Evolutionary conservation across 169 alveolate genomes (phyloP), one percentile per base, ranked within the genome.

Genomic region (Hammondia hammondi): DNA sequence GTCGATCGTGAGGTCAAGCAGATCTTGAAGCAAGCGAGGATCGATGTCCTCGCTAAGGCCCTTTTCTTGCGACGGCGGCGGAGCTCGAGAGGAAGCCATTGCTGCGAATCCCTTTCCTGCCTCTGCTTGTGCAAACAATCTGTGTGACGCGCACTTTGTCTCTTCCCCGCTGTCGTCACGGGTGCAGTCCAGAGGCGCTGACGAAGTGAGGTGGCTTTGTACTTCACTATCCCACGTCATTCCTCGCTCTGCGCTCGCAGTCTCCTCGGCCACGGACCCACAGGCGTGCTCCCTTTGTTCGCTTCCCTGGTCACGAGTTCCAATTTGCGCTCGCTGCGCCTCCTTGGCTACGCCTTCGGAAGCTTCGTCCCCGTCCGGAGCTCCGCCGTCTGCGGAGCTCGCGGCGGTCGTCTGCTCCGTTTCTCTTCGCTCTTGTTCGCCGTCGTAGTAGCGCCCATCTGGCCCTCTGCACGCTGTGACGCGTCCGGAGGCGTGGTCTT

Each of bases 401-500:
- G 24, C 61, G 61, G 19, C 61, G 10, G 2, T 21, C 77, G 32
- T 17, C n/a, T 67, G 35, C 32, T 67, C 77, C n/a, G 12, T 67
- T 67, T 67, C 35, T 67, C 77, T 67, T 2, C 77, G 21, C n/a
- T 67, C 77, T 29, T 37, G 92, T 48, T 19, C 85, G 46, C 45
- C 85, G 35, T 82, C 94, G 77, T 17, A 92, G 81, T 73, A 57
- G 56, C 71, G n/a, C 39, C 94, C 94, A 71, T 45, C 81, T 46
- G 94, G 94, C 72, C 61, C 56, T 35, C 71, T 84, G 56, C 94
- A 94, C 37, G 97, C 98, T 24, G 98, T 96, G 90, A 99, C 96
- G 82, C 97, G 98, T 14, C 99, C 99, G 73, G 98, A 96, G 91
- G 98, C 97, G 96, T 98, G 98, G 96, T 99, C 99, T 89, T 97